A percentile compares a stretch with the other conserved stretches of the same genome.
Conservation (phyloP, 1,139 yeast genomes). For the Arxiozyma slooffiae region DNA sequence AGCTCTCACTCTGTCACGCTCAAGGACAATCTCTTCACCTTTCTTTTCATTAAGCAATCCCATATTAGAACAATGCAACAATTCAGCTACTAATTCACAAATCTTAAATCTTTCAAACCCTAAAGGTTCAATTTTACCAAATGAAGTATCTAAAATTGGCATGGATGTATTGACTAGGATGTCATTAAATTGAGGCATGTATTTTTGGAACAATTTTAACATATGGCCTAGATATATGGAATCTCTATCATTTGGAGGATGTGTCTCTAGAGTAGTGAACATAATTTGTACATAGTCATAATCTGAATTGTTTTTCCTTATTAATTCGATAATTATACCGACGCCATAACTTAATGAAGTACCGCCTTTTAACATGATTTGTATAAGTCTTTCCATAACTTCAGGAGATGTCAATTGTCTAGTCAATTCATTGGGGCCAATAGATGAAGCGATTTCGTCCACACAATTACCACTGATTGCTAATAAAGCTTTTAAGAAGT, state of each 20-base stretch:
- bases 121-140: constrained; percentile 72
- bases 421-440: constrained; percentile 93
- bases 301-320: constrained; percentile 90
- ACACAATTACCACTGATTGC: constrained; percentile 89
- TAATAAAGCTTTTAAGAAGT: constrained; percentile 84
- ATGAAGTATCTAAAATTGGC: constrained; percentile 52
- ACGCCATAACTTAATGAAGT: constrained; percentile 91
- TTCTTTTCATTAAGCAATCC: constrained; percentile 75
- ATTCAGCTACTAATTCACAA: constrained; percentile 90
- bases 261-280: constrained; percentile 77
- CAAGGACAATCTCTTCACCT: constrained; percentile 68
- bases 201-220: constrained; percentile 67
- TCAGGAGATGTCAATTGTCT: constrained; percentile 76
- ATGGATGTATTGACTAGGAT: constrained; percentile 37
- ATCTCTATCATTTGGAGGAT: constrained; percentile 91
- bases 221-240: constrained; percentile 88
- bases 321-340: constrained; percentile 88
- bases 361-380: constrained; percentile 86
- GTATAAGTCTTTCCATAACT: constrained; percentile 54
- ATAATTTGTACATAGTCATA: constrained; percentile 86
- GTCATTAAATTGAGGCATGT: constrained; percentile 59
- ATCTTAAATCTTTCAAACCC: constrained; percentile 95
- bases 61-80: constrained; percentile 94
- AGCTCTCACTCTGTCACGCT: constrained; percentile 60
- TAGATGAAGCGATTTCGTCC: constrained; percentile 60